These are phyloP conservation scores for Tylopilus subfusipes DNA, from an alignment of 768 basidiomycete species.

Conservation along the genomic window DNA sequence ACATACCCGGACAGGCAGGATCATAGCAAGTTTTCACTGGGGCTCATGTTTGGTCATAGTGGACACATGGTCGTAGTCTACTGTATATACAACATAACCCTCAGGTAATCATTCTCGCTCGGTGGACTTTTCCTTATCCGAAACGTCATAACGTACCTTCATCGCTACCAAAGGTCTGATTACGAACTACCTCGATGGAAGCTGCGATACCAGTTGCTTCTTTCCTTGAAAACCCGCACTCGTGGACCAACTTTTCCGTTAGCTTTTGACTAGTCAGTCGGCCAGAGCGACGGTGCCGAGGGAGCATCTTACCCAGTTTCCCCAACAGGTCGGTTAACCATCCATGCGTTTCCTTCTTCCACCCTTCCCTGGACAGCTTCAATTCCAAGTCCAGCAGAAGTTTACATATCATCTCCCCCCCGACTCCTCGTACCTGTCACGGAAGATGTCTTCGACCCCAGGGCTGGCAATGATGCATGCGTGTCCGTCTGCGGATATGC, in stretches of 20 bases:
- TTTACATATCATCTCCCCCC: slow-evolving; percentile 17
- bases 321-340: slow-evolving; percentile 21
- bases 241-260: slow-evolving; percentile 7
- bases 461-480: slow-evolving; percentile 40
- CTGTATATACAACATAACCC: too few relatives aligned
- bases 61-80: too few relatives aligned
- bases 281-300: not conserved
- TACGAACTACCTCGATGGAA: slow-evolving; percentile 12
- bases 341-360: slow-evolving; percentile 13
- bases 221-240: slow-evolving; percentile 17
- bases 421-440: slow-evolving; percentile 32
- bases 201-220: slow-evolving; percentile 18
- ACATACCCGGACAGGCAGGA: too few relatives aligned
- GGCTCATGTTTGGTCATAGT: too few relatives aligned
- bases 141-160: not conserved
- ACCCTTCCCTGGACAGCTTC: slow-evolving; percentile 1
- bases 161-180: not conserved
- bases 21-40: too few relatives aligned
- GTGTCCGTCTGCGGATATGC: slow-evolving; percentile 31
- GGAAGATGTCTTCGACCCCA: slow-evolving; percentile 22
- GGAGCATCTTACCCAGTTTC: slow-evolving; percentile 19
- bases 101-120: too few relatives aligned
- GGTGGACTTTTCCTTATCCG: too few relatives aligned
- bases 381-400: slow-evolving; percentile 11
- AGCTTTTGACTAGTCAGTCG: slow-evolving; percentile 8